Evolutionary conservation across 2,329 filamentous ascomycete species (phyloP), one percentile per base, ranked within the genome.

Genomic region (Venturia nashicola): DNA sequence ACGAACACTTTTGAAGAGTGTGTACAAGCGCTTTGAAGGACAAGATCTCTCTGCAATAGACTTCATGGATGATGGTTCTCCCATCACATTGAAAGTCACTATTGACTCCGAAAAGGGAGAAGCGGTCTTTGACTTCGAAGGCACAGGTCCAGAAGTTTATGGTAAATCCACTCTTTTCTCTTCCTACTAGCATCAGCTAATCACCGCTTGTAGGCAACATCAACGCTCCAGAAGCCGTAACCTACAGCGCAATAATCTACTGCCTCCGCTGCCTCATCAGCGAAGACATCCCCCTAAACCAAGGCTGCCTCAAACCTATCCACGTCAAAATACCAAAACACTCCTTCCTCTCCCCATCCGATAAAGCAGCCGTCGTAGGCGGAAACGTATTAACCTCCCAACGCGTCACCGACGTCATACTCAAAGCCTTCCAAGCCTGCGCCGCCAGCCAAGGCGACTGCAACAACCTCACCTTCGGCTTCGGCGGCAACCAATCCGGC

Each of bases 401-500:
- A 72, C 84, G 90, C 60, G 85, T 95, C 27, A 93, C 89, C 2
- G 90, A 95, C 70, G 89, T 93, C 39, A 87, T 95, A 5, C 81
- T 95, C 66, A 87, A 86, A 68, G 89, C 89, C 1, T 94, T 94
- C 79, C 79, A 82, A 65, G 90, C 90, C 9, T 91, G 88, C 68
- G 89, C 89, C 5, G 90, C 90, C 43, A 85, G 80, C 23, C 90
- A 94, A 71, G 90, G 90, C 60, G 88, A 89, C 74, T 89, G 86
- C 74, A 94, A 94, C 75, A 93, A 93, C 72, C 80, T 94, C 6
- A 93, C 90, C 0, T 94, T 94, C 70, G 90, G 89, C 66, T 90
- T 90, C 69, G 88, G 89, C 63, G 89, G 89, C 54, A 86, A 88
- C 66, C 74, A 82, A 36, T 76, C 80, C 0, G 79, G 80, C 4